Conservation (phyloP, 2,329 filamentous ascomycete genomes). For the Fusarium camptoceras region DNA sequence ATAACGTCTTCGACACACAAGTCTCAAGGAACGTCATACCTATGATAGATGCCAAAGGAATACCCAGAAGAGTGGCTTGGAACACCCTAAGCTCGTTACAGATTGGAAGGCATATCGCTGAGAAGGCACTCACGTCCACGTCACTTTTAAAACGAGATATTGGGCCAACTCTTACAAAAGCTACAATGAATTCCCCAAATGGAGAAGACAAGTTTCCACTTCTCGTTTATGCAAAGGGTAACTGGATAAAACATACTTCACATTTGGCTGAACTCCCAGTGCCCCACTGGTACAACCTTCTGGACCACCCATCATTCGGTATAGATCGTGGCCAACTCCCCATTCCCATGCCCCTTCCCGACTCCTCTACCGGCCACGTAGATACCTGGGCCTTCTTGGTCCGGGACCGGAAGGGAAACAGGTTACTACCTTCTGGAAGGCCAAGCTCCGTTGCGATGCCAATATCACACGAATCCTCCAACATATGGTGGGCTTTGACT, state of each 20-base stretch:
- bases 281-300: neutral
- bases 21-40: neutral
- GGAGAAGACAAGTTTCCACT: neutral
- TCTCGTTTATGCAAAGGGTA: neutral
- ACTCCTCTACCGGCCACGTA: neutral
- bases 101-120: accelerated
- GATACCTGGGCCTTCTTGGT: no score
- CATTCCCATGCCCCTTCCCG: neutral
- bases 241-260: neutral
- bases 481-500: neutral
- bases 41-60: neutral
- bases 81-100: neutral
- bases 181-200: accelerated
- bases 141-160: neutral
- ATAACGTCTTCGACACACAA: constrained; percentile 4
- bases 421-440: no score
- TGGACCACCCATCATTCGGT: neutral
- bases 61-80: neutral
- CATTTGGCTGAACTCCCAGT: neutral
- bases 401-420: no score
- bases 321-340: accelerated
- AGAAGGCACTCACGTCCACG: accelerated
- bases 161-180: neutral
- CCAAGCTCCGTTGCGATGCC: neutral
- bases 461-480: no score